Evolutionary conservation across 352 stramenopile genomes (phyloP).

Genomic region (Pythium phragmiticola): DNA sequence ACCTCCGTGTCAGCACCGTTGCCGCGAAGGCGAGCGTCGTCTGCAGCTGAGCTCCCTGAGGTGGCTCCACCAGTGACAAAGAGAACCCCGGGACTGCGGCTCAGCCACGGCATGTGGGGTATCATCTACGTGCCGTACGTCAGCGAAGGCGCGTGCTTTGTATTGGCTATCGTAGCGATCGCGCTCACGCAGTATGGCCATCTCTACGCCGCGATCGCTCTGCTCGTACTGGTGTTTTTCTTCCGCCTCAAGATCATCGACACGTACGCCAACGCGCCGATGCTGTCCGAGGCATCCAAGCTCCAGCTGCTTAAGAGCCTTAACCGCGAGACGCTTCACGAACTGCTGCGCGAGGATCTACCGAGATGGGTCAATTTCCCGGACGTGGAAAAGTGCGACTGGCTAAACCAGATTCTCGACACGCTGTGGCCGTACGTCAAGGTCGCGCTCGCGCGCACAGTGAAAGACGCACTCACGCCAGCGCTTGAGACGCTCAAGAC

Average conservation of each 20-base stretch:
- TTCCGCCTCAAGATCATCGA: constrained; percentile 40
- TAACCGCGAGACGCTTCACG: constrained; percentile 38
- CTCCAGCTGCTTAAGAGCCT: constrained; percentile 39
- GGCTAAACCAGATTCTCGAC: constrained; percentile 43
- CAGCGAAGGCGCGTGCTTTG: constrained; percentile 33
- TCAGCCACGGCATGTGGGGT: constrained; percentile 32
- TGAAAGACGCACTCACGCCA: constrained; percentile 39
- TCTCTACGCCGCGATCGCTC: constrained; percentile 21
- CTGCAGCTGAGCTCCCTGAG: neutral
- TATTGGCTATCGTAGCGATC: constrained; percentile 28
- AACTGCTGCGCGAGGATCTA: constrained; percentile 42
- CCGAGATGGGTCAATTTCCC: constrained; percentile 49
- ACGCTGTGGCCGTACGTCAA: constrained; percentile 53
- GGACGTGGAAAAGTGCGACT: constrained; percentile 49
- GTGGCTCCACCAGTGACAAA: neutral
- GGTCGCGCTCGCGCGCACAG: constrained; percentile 34
- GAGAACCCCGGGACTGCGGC: constrained; percentile 24
- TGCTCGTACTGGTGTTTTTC: constrained; percentile 36
- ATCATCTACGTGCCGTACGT: constrained; percentile 35
- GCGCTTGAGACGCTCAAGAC: constrained; percentile 37
- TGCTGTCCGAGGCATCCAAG: constrained; percentile 38
- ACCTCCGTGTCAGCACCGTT: neutral
- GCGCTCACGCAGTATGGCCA: constrained; percentile 24
- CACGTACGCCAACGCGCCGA: constrained; percentile 26
- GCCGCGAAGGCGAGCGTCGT: neutral